Conservation (phyloP, 768 basidiomycete genomes). For the Albatrellus ellisii region DNA sequence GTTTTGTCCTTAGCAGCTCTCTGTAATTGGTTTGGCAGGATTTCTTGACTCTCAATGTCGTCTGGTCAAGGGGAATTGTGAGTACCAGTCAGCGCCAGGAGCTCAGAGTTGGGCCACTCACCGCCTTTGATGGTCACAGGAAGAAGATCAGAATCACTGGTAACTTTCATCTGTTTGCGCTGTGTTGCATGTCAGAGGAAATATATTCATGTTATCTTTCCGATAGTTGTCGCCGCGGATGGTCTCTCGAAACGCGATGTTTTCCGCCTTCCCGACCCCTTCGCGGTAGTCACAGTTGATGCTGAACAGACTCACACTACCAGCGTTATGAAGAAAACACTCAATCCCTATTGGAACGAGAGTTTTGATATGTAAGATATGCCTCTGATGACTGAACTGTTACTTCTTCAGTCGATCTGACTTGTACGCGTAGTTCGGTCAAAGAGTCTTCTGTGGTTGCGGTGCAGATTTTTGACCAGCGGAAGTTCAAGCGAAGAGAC, state of each 20-base stretch:
- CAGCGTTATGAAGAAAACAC: conserved; percentile 90
- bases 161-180: conserved; percentile 22
- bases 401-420: conserved; percentile 6
- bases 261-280: conserved; percentile 93
- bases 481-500: conserved; percentile 97
- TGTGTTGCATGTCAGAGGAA: background rate
- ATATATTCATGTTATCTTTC: background rate
- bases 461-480: conserved; percentile 98
- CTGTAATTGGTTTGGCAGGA: background rate
- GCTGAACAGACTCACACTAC: conserved; percentile 96
- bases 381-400: background rate
- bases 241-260: conserved; percentile 90
- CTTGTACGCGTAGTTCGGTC: conserved; percentile 47
- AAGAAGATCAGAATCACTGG: conserved; percentile 77
- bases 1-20: background rate
- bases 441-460: conserved; percentile 97
- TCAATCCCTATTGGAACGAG: conserved; percentile 97
- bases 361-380: conserved; percentile 85
- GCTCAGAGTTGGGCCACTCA: too few species aligned
- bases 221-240: conserved; percentile 92
- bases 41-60: conserved; percentile 15
- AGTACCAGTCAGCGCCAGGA: conserved; percentile 8
- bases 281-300: conserved; percentile 97
- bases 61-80: conserved; percentile 18
- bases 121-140: conserved; percentile 19